A percentile compares a stretch with the other conserved stretches of the same genome.
Conservation (phyloP, 1,284 basidiomycete genomes). For the Ustilago vetiveriae region DNA sequence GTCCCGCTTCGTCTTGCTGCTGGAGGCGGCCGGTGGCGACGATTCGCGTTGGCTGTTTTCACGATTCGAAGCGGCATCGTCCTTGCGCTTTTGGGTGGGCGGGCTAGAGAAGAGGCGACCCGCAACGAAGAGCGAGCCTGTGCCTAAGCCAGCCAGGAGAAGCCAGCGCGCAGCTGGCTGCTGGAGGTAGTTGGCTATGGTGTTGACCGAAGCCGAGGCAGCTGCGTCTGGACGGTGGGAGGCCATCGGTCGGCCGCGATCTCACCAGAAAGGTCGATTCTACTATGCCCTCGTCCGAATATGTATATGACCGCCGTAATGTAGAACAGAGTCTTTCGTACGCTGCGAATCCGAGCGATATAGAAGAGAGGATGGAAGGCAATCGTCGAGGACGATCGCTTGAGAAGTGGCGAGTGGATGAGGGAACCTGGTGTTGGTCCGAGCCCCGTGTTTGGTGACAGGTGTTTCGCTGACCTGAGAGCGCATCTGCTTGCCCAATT, state of each 20-base stretch:
- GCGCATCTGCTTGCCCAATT: too few relatives aligned
- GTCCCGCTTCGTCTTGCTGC: constrained; percentile 21
- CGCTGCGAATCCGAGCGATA: too few relatives aligned
- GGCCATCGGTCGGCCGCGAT: constrained; percentile 14
- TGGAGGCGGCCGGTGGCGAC: constrained; percentile 11
- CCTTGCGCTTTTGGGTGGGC: neutral
- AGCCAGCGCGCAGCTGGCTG: constrained; percentile 35
- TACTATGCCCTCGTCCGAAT: neutral
- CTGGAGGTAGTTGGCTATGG: constrained; percentile 17
- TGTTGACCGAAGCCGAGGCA: constrained; percentile 25
- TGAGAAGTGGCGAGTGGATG: too few relatives aligned
- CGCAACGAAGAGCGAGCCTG: constrained; percentile 25
- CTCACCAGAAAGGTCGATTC: neutral
- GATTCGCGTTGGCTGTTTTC: constrained; percentile 7
- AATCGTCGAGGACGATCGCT: too few relatives aligned
- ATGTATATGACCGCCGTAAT: neutral
- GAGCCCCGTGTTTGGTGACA: constrained; percentile 25
- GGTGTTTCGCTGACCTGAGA: constrained; percentile 18
- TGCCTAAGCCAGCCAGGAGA: constrained; percentile 30
- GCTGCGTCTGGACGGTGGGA: constrained; percentile 26
- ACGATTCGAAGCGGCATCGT: neutral
- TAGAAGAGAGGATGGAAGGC: too few relatives aligned
- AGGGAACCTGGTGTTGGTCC: constrained; percentile 13
- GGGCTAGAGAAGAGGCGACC: constrained; percentile 9
- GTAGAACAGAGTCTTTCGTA: too few relatives aligned